Percentiles rank a stretch among this genome's conserved stretches.
Evolutionary conservation across 2,329 filamentous ascomycete genomes (phyloP).

Genomic region (Penicillium digitatum): DNA sequence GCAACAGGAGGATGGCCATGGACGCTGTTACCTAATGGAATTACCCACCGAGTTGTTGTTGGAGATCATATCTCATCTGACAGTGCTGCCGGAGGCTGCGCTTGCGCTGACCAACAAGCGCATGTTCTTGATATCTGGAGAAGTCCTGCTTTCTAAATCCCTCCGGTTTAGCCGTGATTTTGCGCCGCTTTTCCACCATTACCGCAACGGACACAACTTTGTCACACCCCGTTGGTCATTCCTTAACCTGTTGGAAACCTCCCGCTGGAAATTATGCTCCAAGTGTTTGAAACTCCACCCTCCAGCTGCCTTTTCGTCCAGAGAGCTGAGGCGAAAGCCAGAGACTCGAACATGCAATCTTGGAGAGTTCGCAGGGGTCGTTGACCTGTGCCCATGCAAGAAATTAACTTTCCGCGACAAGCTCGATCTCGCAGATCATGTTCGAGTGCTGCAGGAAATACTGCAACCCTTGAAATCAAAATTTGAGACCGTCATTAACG

Average conservation of each 20-base stretch:
- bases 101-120: conserved; percentile 40
- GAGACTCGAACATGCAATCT: conserved; percentile 34
- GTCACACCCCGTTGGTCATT: conserved; percentile 37
- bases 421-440: conserved; percentile 32
- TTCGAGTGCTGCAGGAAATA: conserved; percentile 30
- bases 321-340: conserved; percentile 34
- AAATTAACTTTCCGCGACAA: conserved; percentile 41
- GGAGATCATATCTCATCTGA: conserved; percentile 37
- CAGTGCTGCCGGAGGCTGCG: conserved; percentile 34
- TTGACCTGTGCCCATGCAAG: conserved; percentile 41
- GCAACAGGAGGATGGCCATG: conserved; percentile 12
- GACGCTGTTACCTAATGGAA: conserved; percentile 34
- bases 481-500: conserved; percentile 28
- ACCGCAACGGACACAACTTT: conserved; percentile 37
- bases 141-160: conserved; percentile 30
- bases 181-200: conserved; percentile 40
- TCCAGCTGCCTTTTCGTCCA: conserved; percentile 30
- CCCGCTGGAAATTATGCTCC: conserved; percentile 36
- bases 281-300: conserved; percentile 40
- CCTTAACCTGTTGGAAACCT: conserved; percentile 35
- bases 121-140: conserved; percentile 32
- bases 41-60: conserved; percentile 38
- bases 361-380: conserved; percentile 35
- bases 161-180: conserved; percentile 40
- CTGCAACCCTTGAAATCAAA: conserved; percentile 25